Base-by-base conservation (phyloP, 441 rosid genomes). In the Sinapis alba region DNA sequence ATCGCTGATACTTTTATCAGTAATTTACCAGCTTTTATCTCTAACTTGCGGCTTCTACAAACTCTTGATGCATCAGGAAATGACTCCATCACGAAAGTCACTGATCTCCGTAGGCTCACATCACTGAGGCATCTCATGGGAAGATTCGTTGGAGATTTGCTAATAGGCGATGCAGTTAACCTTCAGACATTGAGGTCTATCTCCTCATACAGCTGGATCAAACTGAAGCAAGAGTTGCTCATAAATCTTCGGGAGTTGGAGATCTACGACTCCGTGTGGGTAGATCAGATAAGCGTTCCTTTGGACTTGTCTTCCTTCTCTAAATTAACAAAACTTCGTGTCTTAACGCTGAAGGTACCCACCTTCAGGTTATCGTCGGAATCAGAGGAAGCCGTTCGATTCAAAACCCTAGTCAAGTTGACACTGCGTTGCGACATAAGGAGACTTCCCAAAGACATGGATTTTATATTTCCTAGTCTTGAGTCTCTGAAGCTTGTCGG, bases 151-250 rank as follows among this genome's bases (percentile, higher is more conserved):
- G 62, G 68, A 32, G n/a, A 62, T 0, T 19, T 71, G 36, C 7
- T 62, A 13, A n/a, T 71, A n/a, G 68, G 51, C 0, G 26, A 62
- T 0, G 24, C 36, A n/a, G 5, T 13, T 0, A 50, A 71, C 68
- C 68, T 62, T 5, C 75, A 62, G 7, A 71, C 75, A 12, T 62
- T 72, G 53, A 72, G 19, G 38, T 50, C 38, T 24, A 65, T 65
- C 36, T 65, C 69, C 4, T 66, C 71, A 0, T 66, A 66, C 16
- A 66, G 71, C 60, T 66, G 60, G 71, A 66, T 38, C 21, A 66
- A 27, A 66, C 43, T 66, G 3, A 66, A 47, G 10, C 59, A 66
- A 0, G 71, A 66, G 70, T 27, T 8, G 0, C 70, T 66, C 18
- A 16, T 0, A 27, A 66, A 66, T 50, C 59, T 66, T 28, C 59